Evolutionary conservation across 2,329 filamentous ascomycete genomes (phyloP), one percentile per base, ranked within the genome.

Genomic region (Penicillium sp.): DNA sequence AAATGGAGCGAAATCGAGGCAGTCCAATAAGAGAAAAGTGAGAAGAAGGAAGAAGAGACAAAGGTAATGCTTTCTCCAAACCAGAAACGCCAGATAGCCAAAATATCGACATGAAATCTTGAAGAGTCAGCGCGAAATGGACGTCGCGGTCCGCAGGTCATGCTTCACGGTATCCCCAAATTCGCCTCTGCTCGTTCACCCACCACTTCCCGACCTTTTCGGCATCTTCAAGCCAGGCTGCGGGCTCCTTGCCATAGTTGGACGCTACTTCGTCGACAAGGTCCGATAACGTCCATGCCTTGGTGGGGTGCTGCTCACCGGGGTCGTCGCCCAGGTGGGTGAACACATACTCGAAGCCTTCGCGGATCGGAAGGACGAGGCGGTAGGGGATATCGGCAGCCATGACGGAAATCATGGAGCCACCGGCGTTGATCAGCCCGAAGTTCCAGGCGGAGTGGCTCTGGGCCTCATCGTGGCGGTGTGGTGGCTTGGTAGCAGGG

Each of bases 331-430:
- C 48, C 3, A 60, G 47, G 30, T 68, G 52, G 2, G 63, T 63
- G 48, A 70, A 69, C 32, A 49, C 47, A 27, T 62, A 64, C 41
- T 58, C 50, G 25, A 75, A 85, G 34, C 86, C 85, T 63, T 94
- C 87, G 57, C 86, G 78, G 56, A 91, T 81, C 4, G 86, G 81
- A 38, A 96, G 81, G 13, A 56, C 48, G 85, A 90, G 44, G 78
- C 74, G 43, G 94, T 77, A 63, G 32, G 65, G 72, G 89, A 87
- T 54, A 84, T 80, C 88, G 84, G 96, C 48, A 71, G 76, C 4
- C 81, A 81, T 67, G 85, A 82, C 46, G 73, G 72, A 47, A 75
- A 76, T 63, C 83, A 84, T 56, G 1, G 57, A 54, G 10, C 60
- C 60, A 28, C 62, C 62, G 1, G 60, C 55, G 20, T 65, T 64